Evolutionary conservation across 1,284 basidiomycete species (phyloP), one percentile per base, ranked within the genome.

Genomic region (Leucoagaricus sp.): DNA sequence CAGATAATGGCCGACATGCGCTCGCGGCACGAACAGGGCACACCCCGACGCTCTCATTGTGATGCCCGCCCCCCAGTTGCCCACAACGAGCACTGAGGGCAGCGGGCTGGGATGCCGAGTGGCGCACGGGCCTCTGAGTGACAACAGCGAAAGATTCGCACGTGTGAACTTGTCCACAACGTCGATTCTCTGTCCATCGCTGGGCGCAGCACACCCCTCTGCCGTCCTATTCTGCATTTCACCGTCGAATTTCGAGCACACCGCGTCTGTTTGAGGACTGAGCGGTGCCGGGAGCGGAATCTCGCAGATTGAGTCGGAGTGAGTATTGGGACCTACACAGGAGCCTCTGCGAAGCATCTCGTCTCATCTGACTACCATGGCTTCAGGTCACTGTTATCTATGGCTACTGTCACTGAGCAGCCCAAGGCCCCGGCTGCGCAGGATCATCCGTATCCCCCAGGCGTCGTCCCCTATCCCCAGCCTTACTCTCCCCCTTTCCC

Each of bases 401-500:
- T 53, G 52, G 52, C 52, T 19, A 53, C 57, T 29, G 48, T 55
- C 15, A 31, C 60, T 38, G 33, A 49, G 48, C 54, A 59, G 49
- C 49, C 41, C 10, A 47, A 47, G 34, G 25, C 48, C 26, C 48
- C 29, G n/a, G 28, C 47, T 15, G 53, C 68, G 29, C 69, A 68
- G 59, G 70, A 72, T 53, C 69, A 67, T 38, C 63, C 64, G 10
- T 72, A 67, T 60, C 64, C 65, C 5, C 66, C 64, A 8, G 60
- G 62, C n/a, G 62, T 69, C 33, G 65, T 69, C 13, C 68, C 74
- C 1, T 80, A 79, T 60, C 73, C 77, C 49, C 77, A 74, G 55
- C 70, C 74, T 1, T 80, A 76, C 65, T 73, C 68, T 41, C 73
- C 74, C 13, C 67, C 67, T 0, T 70, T 77, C 31, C 82, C 77